Evolutionary conservation across 163 green algal species (phyloP).

Genomic region (Scenedesmus sp.): DNA sequence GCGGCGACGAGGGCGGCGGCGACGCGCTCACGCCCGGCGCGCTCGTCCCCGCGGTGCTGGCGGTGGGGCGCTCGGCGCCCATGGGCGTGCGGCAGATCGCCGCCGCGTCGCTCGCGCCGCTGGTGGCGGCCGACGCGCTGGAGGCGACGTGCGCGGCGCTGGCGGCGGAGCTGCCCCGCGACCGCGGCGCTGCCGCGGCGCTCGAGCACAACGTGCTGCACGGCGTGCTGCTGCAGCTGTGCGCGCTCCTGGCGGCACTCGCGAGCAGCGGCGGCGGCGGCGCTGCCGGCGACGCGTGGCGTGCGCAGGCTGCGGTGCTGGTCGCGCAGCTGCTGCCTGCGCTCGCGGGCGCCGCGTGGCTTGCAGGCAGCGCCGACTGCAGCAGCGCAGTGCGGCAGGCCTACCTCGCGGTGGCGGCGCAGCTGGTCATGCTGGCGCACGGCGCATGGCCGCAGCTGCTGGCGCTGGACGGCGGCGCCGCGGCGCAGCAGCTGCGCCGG

Average conservation of each 20-base stretch:
- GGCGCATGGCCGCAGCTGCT: neutral
- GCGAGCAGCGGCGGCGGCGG: slow-evolving; percentile 5
- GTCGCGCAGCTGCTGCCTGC: slow-evolving; percentile 24
- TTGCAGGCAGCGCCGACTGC: neutral
- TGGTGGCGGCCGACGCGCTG: slow-evolving; percentile 56
- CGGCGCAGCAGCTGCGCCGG: slow-evolving; percentile 8
- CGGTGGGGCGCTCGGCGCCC: slow-evolving; percentile 48
- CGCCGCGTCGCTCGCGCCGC: slow-evolving; percentile 59
- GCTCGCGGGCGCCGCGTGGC: slow-evolving; percentile 1
- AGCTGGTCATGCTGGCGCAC: slow-evolving; percentile 15
- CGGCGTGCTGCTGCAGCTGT: slow-evolving; percentile 60
- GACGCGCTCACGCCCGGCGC: slow-evolving; percentile 55
- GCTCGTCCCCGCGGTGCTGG: slow-evolving; percentile 61
- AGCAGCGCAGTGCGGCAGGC: slow-evolving; percentile 26
- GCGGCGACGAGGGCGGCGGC: neutral
- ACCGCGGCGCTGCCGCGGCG: neutral
- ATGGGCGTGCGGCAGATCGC: slow-evolving; percentile 71
- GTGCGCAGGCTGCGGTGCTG: slow-evolving; percentile 3
- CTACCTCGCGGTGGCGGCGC: slow-evolving; percentile 17
- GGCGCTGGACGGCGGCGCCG: neutral
- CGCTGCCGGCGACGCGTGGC: neutral
- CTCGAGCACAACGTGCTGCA: slow-evolving; percentile 57
- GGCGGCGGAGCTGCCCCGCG: slow-evolving; percentile 1
- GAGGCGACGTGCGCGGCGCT: slow-evolving; percentile 2
- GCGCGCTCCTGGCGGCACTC: slow-evolving; percentile 49